These are phyloP conservation scores for Entrophospora sp. DNA, from an alignment of 192 early-diverging fungal genomes.

Conservation along the genomic window DNA sequence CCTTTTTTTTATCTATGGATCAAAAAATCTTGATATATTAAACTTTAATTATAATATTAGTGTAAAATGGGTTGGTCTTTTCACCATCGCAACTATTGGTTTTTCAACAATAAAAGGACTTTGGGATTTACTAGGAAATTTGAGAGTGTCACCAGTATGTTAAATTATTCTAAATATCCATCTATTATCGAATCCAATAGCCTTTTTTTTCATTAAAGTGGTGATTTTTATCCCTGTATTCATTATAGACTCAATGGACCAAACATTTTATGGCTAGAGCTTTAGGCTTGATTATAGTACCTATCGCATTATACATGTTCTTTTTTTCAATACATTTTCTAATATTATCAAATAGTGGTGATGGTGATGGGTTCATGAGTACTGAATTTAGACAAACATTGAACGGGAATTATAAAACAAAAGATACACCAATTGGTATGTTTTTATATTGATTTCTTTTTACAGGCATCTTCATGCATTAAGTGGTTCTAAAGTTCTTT, in stretches of 20 bases:
- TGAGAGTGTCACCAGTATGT: slow-evolving; percentile 42
- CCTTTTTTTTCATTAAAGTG: neutral
- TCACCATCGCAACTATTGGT: slow-evolving; percentile 80
- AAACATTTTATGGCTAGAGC: slow-evolving; percentile 79
- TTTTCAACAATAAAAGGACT: slow-evolving; percentile 75
- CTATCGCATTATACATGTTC: slow-evolving; percentile 67
- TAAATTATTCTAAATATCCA: slow-evolving; percentile 8
- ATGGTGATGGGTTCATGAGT: slow-evolving; percentile 89
- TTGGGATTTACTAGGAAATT: slow-evolving; percentile 75
- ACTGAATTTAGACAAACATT: slow-evolving; percentile 81
- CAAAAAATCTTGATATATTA: neutral
- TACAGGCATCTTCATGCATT: too few species aligned
- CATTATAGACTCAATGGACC: slow-evolving; percentile 20
- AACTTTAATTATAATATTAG: slow-evolving; percentile 25
- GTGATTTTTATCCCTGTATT: neutral
- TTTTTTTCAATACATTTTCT: slow-evolving; percentile 89
- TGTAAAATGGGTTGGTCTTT: slow-evolving; percentile 93
- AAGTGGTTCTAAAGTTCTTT: neutral
- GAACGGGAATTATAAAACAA: slow-evolving; percentile 52
- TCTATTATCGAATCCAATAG: neutral
- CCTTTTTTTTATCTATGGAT: neutral
- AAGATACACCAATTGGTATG: slow-evolving; percentile 41
- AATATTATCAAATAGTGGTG: slow-evolving; percentile 66
- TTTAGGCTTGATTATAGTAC: slow-evolving; percentile 75
- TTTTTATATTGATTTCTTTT: slow-evolving; percentile 33